A percentile compares a stretch with the other conserved stretches of the same genome.
Conservation (phyloP, 176 grass and related monocot genomes). For the Panicum miliaceum region DNA sequence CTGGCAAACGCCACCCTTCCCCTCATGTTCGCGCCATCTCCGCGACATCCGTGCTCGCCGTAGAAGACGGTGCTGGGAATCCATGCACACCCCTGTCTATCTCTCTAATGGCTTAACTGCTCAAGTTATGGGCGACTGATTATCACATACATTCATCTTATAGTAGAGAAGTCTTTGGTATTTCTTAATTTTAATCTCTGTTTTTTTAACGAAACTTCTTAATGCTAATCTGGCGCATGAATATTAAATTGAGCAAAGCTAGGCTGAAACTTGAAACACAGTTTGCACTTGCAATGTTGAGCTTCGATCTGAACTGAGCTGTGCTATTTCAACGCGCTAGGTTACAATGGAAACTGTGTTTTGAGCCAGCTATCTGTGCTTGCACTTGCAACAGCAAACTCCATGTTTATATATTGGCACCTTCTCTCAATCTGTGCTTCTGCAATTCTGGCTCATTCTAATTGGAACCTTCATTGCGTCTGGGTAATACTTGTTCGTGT, state of each 20-base stretch:
- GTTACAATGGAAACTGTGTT: too few relatives aligned
- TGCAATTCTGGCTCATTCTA: not conserved
- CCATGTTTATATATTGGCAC: not conserved
- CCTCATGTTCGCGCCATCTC: slow-evolving; percentile 52
- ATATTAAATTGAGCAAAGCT: not conserved
- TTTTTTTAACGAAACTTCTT: too few relatives aligned
- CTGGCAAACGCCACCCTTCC: slow-evolving; percentile 45
- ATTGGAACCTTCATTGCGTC: not conserved
- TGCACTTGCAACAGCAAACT: too few relatives aligned
- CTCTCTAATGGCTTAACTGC: too few relatives aligned
- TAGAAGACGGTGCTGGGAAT: slow-evolving; percentile 54
- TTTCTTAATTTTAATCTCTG: too few relatives aligned
- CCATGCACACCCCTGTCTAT: not conserved
- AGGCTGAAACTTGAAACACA: not conserved
- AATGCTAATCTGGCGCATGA: too few relatives aligned
- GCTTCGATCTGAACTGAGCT: not conserved
- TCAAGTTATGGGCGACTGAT: too few relatives aligned
- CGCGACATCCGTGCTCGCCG: slow-evolving; percentile 60
- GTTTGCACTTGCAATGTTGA: not conserved
- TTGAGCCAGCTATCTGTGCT: too few relatives aligned
- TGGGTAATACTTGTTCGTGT: not conserved
- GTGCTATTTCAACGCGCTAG: not conserved
- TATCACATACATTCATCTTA: too few relatives aligned
- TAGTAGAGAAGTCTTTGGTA: too few relatives aligned
- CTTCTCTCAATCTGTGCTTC: not conserved